phyloP scores from a whole-genome alignment of 306 rosid genomes.

The Castanopsis chinensis region DNA sequence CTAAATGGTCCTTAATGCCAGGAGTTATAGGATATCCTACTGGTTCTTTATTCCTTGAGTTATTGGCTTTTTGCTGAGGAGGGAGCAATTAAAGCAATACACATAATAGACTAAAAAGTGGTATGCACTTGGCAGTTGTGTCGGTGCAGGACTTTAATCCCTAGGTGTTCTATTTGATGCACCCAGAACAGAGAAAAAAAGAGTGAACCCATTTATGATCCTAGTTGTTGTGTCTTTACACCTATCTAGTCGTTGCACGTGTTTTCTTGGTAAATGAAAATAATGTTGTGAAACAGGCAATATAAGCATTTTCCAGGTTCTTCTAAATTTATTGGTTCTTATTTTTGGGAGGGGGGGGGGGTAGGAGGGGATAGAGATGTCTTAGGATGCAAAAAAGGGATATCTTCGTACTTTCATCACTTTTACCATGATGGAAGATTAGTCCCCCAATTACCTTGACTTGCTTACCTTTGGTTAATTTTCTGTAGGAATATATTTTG shows the following conservation, averaged over 20 bases:
- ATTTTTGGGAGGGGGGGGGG: too few species aligned
- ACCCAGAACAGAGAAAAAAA: not conserved
- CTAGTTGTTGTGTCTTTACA: not conserved
- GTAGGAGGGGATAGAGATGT: not conserved
- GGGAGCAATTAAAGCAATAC: not conserved
- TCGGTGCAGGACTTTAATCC: not conserved
- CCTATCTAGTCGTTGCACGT: not conserved
- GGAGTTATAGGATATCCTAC: not conserved
- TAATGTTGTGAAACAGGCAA: too few species aligned
- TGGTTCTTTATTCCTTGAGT: not conserved
- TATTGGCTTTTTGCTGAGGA: not conserved
- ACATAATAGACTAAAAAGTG: not conserved
- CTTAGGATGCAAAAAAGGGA: not conserved
- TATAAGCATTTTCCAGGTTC: too few species aligned
- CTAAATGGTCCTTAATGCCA: not conserved
- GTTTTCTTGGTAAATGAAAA: conserved; percentile 5
- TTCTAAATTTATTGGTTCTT: too few species aligned
- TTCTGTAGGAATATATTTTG: conserved; percentile 57
- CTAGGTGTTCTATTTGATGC: not conserved
- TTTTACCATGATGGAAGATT: not conserved
- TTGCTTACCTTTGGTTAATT: conserved; percentile 23
- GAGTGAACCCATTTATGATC: not conserved
- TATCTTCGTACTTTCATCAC: not conserved
- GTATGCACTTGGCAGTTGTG: not conserved
- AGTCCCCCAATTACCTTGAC: conserved; percentile 5